Evolutionary conservation across 1,139 yeast species (phyloP).

Genomic region (Nakaseomyces sp.): DNA sequence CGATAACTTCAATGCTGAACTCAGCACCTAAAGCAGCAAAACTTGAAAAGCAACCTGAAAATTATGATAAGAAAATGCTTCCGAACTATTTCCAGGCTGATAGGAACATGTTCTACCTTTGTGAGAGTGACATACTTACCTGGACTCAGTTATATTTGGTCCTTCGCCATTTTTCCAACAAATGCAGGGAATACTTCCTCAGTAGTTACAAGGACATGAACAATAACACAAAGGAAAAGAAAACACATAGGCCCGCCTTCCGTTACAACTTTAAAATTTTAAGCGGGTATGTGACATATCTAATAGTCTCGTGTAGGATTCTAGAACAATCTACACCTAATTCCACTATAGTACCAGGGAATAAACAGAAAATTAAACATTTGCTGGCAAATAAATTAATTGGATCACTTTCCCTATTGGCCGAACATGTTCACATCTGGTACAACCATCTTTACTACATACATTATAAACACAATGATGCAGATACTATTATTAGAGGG

Average conservation of each 20-base stretch:
- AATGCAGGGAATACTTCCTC: neutral
- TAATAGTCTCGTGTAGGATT: neutral
- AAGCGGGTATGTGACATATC: neutral
- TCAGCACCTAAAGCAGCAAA: neutral
- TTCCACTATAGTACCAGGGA: neutral
- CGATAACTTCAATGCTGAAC: constrained; percentile 4
- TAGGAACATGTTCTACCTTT: constrained; percentile 1
- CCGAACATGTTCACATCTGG: constrained; percentile 1
- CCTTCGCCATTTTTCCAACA: neutral
- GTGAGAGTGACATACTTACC: constrained; percentile 22
- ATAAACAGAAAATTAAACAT: neutral
- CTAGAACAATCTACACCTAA: neutral
- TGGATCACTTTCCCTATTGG: neutral
- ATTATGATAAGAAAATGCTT: neutral
- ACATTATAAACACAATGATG: constrained; percentile 1
- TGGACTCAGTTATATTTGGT: constrained; percentile 4
- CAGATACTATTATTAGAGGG: neutral
- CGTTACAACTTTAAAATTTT: constrained; percentile 1
- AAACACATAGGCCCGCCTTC: neutral
- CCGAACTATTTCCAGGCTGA: constrained; percentile 1
- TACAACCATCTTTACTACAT: constrained; percentile 2
- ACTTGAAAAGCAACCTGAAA: neutral
- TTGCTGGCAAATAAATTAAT: neutral
- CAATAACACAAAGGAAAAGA: neutral
- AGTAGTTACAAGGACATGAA: neutral